Conservation (phyloP, 208 protist species). For the Vickermania spadyakhi region DNA sequence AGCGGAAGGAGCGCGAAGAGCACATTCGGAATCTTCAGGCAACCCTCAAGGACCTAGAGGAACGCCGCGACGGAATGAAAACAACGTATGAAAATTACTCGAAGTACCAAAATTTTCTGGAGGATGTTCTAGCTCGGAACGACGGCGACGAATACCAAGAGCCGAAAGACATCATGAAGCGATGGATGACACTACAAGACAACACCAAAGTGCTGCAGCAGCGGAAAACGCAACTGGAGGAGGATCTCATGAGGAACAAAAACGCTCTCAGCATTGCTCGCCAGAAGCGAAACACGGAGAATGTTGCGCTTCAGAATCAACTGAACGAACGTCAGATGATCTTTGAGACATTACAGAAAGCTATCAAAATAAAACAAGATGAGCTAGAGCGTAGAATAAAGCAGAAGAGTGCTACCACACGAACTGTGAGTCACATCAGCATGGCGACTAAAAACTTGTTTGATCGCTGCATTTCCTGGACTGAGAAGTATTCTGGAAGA, state of each 20-base stretch:
- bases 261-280: constrained; percentile 72
- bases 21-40: constrained; percentile 63
- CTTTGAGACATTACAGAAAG: constrained; percentile 78
- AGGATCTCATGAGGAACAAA: constrained; percentile 84
- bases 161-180: constrained; percentile 84
- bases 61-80: constrained; percentile 44
- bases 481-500: constrained; percentile 57
- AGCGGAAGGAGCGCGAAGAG: constrained; percentile 78
- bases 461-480: constrained; percentile 80
- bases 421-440: constrained; percentile 85
- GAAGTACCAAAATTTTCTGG: constrained; percentile 85
- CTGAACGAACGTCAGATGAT: constrained; percentile 83
- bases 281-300: constrained; percentile 77
- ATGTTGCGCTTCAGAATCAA: constrained; percentile 83
- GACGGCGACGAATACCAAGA: constrained; percentile 90
- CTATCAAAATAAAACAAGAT: constrained; percentile 83
- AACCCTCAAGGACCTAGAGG: constrained; percentile 42
- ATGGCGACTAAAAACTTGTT: constrained; percentile 88
- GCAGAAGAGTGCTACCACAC: constrained; percentile 80
- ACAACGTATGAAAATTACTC: constrained; percentile 44
- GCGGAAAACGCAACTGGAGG: constrained; percentile 86
- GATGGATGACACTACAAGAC: constrained; percentile 86
- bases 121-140: constrained; percentile 84
- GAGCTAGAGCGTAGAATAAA: constrained; percentile 82
- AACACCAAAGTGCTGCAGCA: constrained; percentile 88